phyloP scores from a whole-genome alignment of 768 basidiomycete species.

The Auricularia auricula-judae region DNA sequence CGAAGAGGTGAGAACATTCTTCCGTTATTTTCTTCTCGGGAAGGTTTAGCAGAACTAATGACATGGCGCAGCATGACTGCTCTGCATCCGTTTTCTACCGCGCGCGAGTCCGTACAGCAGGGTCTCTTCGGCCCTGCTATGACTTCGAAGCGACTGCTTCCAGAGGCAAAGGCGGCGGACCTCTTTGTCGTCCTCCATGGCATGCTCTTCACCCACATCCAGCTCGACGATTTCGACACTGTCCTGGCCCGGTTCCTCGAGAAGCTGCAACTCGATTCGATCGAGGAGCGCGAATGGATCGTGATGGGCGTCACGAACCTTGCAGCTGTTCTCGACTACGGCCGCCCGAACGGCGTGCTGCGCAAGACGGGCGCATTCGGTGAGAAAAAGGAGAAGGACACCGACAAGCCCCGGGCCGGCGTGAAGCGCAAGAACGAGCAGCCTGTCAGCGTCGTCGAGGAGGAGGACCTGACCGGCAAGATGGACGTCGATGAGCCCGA shows the following conservation, averaged over 20 bases:
- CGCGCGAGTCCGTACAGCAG: constrained; percentile 73
- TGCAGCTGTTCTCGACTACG: constrained; percentile 77
- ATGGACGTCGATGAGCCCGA: constrained; percentile 58
- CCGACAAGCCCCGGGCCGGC: constrained; percentile 25
- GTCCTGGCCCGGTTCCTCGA: constrained; percentile 80
- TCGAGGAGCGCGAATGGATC: constrained; percentile 83
- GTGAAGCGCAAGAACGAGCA: constrained; percentile 15
- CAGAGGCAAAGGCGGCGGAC: constrained; percentile 64
- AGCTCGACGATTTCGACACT: constrained; percentile 82
- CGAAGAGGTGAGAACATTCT: constrained; percentile 62
- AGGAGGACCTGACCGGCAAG: constrained; percentile 28
- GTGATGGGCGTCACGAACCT: constrained; percentile 92
- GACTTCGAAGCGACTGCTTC: constrained; percentile 60
- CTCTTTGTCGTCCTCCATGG: constrained; percentile 90
- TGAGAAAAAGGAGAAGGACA: constrained; percentile 5
- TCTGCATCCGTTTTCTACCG: constrained; percentile 74
- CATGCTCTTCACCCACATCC: constrained; percentile 93
- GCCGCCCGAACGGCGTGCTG: constrained; percentile 59
- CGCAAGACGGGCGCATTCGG: constrained; percentile 44
- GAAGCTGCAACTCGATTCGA: constrained; percentile 71
- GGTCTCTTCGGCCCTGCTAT: constrained; percentile 75
- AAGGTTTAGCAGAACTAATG: background rate
- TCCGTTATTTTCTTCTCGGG: constrained; percentile 1
- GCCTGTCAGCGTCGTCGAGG: constrained; percentile 20
- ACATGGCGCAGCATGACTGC: constrained; percentile 64